Base-by-base conservation (phyloP, 2,329 filamentous ascomycete species). In the Ophiocordyceps sinensis region DNA sequence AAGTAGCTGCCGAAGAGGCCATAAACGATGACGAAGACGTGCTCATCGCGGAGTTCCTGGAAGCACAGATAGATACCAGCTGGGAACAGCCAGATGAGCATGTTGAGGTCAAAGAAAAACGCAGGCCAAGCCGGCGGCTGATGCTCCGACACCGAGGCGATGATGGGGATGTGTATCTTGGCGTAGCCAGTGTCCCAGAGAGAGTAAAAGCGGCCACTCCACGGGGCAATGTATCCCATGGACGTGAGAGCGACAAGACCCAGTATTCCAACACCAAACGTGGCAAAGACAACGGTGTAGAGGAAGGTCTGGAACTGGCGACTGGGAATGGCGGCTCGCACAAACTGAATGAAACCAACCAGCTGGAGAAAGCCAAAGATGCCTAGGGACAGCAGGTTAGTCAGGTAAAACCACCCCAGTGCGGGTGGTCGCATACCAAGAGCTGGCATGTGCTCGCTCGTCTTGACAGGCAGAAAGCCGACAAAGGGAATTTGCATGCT, bases 401-500 rank as follows among this genome's bases (percentile, higher is more conserved):
- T 42, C 4, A 41, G n/a, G 4, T 36, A 19, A 23, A 29, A 37
- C 11, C 23, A 17, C 15, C 19, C 31, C 26, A 36, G 7, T 13
- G 4, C 14, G 37, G 40, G 5, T 32, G 17, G 17, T 28, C 21
- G 68, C 56, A 34, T 57, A 88, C 87, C 88, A 15, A 98, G 70
- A 21, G 91, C 87, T 43, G 91, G 85, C 89, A 98, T 98, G 64
- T 98, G 91, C 65, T 98, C 91, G 66, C 87, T 95, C 59, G 86
- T 96, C 61, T 86, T 84, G 57, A 98, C 86, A 21, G 91, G 89
- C 65, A 94, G 66, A 70, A 98, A 98, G 44, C 91, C 91, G 43
- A 98, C 93, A 56, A 98, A 98, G 4, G 91, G 91, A 67, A 98
- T 91, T 65, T 98, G 91, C 89, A 98, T 96, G 68, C 87, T 94